Conservation (phyloP, 1,284 basidiomycete species). For the Cryptococcus sp. region DNA sequence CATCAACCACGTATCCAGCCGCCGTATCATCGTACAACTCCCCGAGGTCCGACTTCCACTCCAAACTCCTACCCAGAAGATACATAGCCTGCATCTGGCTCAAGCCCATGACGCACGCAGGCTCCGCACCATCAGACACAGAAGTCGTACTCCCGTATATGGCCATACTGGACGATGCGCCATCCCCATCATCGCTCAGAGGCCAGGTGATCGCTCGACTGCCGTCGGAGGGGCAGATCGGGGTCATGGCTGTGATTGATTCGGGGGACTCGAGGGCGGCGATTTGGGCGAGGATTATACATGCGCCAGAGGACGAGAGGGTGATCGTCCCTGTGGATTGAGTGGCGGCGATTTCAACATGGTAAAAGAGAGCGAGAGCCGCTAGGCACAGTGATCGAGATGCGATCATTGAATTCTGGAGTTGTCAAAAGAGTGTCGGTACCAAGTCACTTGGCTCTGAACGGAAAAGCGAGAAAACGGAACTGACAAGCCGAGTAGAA, state of each 20-base stretch:
- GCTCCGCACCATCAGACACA: conserved; percentile 4
- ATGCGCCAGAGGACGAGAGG: conserved; percentile 16
- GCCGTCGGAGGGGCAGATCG: conserved; percentile 20
- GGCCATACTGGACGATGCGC: conserved; percentile 26
- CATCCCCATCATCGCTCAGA: conserved; percentile 20
- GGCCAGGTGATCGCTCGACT: conserved; percentile 21
- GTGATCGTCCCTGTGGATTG: conserved; percentile 27
- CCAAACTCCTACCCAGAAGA: conserved; percentile 28
- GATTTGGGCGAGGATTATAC: conserved; percentile 31
- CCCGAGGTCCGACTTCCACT: conserved; percentile 21
- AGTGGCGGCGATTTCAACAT: conserved; percentile 5
- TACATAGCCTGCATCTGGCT: conserved; percentile 39
- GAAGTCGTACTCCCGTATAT: conserved; percentile 26
- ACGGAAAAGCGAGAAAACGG: background rate
- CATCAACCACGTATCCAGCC: conserved; percentile 25
- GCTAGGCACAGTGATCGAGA: background rate
- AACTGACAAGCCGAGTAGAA: background rate
- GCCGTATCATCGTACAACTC: conserved; percentile 29
- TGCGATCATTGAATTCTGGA: too few relatives aligned
- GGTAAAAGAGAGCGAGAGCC: conserved; percentile 1
- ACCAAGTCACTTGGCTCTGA: background rate
- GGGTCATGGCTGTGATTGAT: conserved; percentile 22
- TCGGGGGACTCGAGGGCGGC: conserved; percentile 23
- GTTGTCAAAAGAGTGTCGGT: conserved; percentile 16
- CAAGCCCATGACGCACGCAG: conserved; percentile 30